Percentiles rank a stretch among this genome's conserved stretches.
Conservation (phyloP, 768 basidiomycete species). For the Holtermanniella nyarrowii region DNA sequence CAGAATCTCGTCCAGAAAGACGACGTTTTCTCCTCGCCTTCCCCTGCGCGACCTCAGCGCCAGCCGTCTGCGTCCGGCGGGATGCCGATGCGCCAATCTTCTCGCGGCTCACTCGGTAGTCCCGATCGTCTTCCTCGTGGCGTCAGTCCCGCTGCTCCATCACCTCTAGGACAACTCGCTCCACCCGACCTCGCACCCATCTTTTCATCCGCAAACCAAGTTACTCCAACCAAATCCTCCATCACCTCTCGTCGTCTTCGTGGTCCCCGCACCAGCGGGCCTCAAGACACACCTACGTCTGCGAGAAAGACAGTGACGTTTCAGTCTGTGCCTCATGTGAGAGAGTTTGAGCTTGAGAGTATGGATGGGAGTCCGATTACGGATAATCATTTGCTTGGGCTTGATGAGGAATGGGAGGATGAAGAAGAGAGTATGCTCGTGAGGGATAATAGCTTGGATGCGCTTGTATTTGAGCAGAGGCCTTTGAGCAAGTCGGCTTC, state of each 20-base stretch:
- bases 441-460: constrained; percentile 18
- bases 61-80: not conserved
- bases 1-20: constrained; percentile 17
- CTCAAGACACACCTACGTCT: constrained; percentile 19
- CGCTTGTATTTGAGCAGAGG: constrained; percentile 8
- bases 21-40: constrained; percentile 28
- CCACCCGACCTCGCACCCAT: not conserved
- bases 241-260: constrained; percentile 34
- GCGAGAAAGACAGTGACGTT: constrained; percentile 36
- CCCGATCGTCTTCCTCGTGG: not conserved
- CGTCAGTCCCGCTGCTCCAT: constrained; percentile 4
- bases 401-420: constrained; percentile 16
- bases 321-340: constrained; percentile 36
- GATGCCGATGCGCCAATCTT: not conserved
- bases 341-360: constrained; percentile 35
- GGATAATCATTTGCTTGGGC: constrained; percentile 25
- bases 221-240: constrained; percentile 28
- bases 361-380: constrained; percentile 29
- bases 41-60: constrained; percentile 11
- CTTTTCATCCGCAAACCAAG: not conserved
- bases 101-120: not conserved
- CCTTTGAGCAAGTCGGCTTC: not conserved
- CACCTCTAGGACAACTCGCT: constrained; percentile 11
- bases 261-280: constrained; percentile 17
- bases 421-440: constrained; percentile 11